Conservation (phyloP, 257 asterid species). For the Paulownia fortunei region DNA sequence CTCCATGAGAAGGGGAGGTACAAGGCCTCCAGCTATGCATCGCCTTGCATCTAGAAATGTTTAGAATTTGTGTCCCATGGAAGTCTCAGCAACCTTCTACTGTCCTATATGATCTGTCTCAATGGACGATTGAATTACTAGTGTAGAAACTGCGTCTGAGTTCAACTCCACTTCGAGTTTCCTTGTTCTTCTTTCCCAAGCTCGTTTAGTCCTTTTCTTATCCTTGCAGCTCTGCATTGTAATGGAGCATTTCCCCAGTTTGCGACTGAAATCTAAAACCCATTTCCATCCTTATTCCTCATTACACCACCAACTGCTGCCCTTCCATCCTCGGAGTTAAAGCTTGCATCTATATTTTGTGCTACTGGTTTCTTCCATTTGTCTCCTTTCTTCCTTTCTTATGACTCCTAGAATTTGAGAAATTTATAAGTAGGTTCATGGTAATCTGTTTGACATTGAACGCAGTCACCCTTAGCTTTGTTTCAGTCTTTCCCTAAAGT, state of each 20-base stretch:
- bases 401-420: too few species aligned
- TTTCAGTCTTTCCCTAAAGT: too few species aligned
- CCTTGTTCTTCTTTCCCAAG: background rate
- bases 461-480: too few species aligned
- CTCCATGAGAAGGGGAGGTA: background rate
- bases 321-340: background rate
- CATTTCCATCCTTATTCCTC: too few species aligned
- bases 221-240: background rate
- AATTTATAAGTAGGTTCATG: too few species aligned
- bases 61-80: background rate
- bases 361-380: background rate
- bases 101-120: background rate
- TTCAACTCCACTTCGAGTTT: background rate
- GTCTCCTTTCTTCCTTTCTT: too few species aligned
- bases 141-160: background rate
- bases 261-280: background rate
- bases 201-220: background rate
- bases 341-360: too few species aligned
- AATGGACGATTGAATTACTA: background rate
- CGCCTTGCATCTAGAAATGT: too few species aligned
- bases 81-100: background rate
- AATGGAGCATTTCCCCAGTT: background rate
- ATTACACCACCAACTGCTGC: background rate
- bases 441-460: too few species aligned
- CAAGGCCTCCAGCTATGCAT: background rate